These are phyloP conservation scores for Mimosa bimucronata DNA, from an alignment of 306 rosid species.

Conservation along the genomic window DNA sequence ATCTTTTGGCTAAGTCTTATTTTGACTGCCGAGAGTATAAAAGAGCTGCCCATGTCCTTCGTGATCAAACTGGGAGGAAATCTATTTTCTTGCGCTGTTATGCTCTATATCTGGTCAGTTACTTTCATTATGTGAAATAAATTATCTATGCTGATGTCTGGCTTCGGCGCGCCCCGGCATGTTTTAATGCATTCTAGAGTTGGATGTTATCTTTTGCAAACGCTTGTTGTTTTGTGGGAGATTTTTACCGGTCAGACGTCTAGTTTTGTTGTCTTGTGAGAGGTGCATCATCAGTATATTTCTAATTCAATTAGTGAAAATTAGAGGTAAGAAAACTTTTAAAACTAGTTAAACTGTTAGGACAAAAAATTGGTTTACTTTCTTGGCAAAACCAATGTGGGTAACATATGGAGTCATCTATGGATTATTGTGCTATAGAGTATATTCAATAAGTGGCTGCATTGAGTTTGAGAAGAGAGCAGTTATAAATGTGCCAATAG, in stretches of 20 bases:
- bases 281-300: background rate
- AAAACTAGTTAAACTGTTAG: background rate
- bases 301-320: constrained; percentile 13
- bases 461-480: background rate
- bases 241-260: background rate
- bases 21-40: constrained; percentile 89
- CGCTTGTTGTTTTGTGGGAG: background rate
- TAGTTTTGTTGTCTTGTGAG: background rate
- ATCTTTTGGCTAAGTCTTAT: constrained; percentile 86
- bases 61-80: constrained; percentile 77
- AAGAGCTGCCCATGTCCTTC: constrained; percentile 89
- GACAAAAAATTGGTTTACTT: constrained; percentile 10
- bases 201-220: background rate
- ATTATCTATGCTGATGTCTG: background rate
- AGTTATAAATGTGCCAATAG: background rate
- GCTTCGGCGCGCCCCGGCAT: background rate
- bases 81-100: constrained; percentile 80
- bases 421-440: background rate
- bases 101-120: constrained; percentile 79
- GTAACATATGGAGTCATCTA: background rate
- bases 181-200: constrained; percentile 28
- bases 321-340: background rate
- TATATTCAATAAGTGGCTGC: constrained; percentile 2
- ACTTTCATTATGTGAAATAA: constrained; percentile 5
- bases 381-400: background rate